Conservation (phyloP, 768 basidiomycete genomes). For the Lactifluus echinatus region DNA sequence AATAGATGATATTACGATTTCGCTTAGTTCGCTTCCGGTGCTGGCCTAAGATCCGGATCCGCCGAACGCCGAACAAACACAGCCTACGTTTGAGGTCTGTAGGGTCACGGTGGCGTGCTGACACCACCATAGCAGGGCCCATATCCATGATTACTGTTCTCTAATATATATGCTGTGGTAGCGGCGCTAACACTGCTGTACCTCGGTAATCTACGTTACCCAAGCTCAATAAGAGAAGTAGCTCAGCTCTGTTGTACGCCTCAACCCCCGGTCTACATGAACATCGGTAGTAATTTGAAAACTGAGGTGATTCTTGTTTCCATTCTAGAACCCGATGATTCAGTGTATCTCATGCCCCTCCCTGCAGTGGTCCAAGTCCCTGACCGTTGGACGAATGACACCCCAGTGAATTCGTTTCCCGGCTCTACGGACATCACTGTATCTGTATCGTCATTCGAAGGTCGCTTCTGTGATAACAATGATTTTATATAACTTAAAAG, state of each 20-base stretch:
- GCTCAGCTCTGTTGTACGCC: constrained; percentile 1
- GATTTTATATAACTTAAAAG: not conserved
- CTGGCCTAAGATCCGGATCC: too few species aligned
- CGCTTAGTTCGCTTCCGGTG: too few species aligned
- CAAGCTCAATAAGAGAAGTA: not conserved
- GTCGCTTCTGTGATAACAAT: not conserved
- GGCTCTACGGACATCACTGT: not conserved
- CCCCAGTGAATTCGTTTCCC: not conserved
- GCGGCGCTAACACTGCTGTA: too few species aligned
- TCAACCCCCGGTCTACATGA: not conserved
- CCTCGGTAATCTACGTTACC: not conserved
- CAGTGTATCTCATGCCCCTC: too few species aligned
- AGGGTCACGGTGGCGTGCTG: not conserved
- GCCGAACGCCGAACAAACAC: too few species aligned
- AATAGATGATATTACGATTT: not conserved
- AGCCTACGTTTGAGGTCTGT: not conserved
- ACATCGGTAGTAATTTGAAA: not conserved
- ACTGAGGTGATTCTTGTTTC: not conserved
- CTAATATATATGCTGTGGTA: too few species aligned
- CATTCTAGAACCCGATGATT: too few species aligned
- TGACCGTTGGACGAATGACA: not conserved
- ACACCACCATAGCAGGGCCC: too few species aligned
- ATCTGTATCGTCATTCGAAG: not conserved
- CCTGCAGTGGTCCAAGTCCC: not conserved
- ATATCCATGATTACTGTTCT: too few species aligned